Base-by-base conservation (phyloP, 2,329 filamentous ascomycete genomes). In the Macrophomina phaseolina region DNA sequence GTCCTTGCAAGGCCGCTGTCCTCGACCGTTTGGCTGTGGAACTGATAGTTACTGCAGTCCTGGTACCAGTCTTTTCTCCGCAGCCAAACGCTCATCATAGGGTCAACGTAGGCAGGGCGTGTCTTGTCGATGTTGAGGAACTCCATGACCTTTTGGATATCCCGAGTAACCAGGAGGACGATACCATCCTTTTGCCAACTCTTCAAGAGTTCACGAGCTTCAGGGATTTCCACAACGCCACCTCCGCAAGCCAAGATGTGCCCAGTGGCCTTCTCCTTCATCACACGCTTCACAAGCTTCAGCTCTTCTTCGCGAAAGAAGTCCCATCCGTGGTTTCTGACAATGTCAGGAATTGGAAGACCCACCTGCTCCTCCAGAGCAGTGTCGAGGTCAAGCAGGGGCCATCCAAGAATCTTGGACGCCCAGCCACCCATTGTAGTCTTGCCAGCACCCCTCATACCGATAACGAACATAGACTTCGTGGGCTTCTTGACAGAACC, bases 401-500 rank as follows among this genome's bases (percentile, higher is more conserved):
- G 89, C 75, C 93, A 89, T 60, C 89, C 87, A 1, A 98, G 83
- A 34, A 91, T 86, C 68, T 87, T 87, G 0, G 91, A 89, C 74
- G 95, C 90, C 92, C 94, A 97, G 14, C 87, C 86, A 64, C 95
- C 95, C 42, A 92, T 91, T 0, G 95, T 99, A 0, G 95, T 97
- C 82, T 99, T 99, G 32, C 95, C 95, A 48, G 94, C 95, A 66
- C 95, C 95, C 70, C 95, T 89, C 95, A 99, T 99, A 9, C 95
- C 95, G 71, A 99, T 94, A 68, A 99, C 90, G 80, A 97, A 93
- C 62, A 98, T 90, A 0, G 94, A 97, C 56, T 87, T 86, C 5
- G 71, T 73, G 18, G 72, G 75, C n/a, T 74, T 72, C 51, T 67
- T 67, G 36, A 69, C 70, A 36, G 78, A 80, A 30, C 79, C 77